Conservation (phyloP, 2,329 filamentous ascomycete genomes). For the Diaporthe sp. region DNA sequence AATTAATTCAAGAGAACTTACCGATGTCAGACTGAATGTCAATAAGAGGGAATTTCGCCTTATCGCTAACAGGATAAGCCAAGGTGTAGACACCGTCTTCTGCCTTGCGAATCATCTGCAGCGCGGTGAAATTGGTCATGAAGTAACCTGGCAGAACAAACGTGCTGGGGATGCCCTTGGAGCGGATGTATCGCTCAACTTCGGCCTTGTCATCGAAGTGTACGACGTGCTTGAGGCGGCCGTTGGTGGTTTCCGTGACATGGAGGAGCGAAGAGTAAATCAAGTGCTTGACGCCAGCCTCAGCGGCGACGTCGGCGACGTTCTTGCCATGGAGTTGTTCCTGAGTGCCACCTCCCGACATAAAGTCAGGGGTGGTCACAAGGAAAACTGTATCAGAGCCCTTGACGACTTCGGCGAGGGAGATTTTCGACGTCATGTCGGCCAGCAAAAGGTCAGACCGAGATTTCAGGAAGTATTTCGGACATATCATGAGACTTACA, state of each 20-base stretch:
- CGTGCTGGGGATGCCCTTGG: conserved; percentile 57
- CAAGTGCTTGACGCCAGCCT: conserved; percentile 49
- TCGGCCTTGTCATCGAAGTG: conserved; percentile 55
- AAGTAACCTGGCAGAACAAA: conserved; percentile 64
- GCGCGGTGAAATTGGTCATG: conserved; percentile 61
- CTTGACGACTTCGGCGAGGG: conserved; percentile 53
- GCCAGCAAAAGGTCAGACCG: conserved; percentile 45
- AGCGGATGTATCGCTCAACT: conserved; percentile 60
- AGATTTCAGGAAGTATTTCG: too few species aligned
- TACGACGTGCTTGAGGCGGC: conserved; percentile 39
- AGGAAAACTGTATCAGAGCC: conserved; percentile 58
- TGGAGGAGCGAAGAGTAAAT: conserved; percentile 50
- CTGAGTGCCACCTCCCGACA: background rate
- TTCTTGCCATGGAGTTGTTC: conserved; percentile 54
- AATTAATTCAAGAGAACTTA: background rate
- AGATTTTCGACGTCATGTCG: conserved; percentile 54
- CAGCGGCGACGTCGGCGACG: conserved; percentile 52
- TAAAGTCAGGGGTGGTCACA: conserved; percentile 46
- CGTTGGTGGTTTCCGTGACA: conserved; percentile 45
- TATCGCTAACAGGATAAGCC: conserved; percentile 45
- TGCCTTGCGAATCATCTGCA: conserved; percentile 43
- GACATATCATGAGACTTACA: too few species aligned
- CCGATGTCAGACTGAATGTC: conserved; percentile 50
- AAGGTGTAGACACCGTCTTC: conserved; percentile 46
- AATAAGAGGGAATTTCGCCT: conserved; percentile 49